phyloP scores from a whole-genome alignment of 345 rosid genomes.

The Citrus glauca region DNA sequence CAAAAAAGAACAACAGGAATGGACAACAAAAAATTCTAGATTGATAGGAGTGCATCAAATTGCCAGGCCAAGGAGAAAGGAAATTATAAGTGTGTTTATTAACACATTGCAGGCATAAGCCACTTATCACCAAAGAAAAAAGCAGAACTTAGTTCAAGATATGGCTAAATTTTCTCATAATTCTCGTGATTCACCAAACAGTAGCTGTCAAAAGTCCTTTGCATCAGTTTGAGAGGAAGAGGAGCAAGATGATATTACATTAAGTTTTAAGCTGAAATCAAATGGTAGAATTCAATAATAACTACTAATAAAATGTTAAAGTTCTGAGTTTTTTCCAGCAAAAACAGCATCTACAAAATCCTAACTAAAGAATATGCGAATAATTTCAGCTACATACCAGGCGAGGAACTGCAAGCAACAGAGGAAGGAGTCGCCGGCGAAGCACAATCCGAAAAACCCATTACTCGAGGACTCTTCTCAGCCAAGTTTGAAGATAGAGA shows the following conservation, averaged over 20 bases:
- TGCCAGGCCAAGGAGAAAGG: neutral
- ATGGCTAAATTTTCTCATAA: neutral
- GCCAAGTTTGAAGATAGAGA: constrained; percentile 41
- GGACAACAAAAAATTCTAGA: neutral
- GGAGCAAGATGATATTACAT: neutral
- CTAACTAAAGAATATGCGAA: no score
- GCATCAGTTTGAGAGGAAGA: neutral
- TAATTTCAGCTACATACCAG: constrained; percentile 41
- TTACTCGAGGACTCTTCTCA: constrained; percentile 63
- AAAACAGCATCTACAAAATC: neutral
- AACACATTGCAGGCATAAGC: neutral
- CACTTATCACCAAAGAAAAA: neutral
- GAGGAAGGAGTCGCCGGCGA: constrained; percentile 96
- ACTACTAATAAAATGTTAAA: neutral
- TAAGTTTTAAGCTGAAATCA: neutral
- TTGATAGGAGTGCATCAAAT: neutral
- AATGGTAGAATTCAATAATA: neutral
- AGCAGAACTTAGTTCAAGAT: neutral
- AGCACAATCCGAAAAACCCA: constrained; percentile 55
- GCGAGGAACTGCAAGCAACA: constrained; percentile 85
- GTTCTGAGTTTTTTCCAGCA: neutral
- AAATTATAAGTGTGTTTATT: neutral
- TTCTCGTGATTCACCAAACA: neutral
- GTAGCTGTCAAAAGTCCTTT: neutral
- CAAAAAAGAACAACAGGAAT: neutral